Base-by-base conservation (phyloP, 768 basidiomycete species). In the Hypholoma fasciculare region DNA sequence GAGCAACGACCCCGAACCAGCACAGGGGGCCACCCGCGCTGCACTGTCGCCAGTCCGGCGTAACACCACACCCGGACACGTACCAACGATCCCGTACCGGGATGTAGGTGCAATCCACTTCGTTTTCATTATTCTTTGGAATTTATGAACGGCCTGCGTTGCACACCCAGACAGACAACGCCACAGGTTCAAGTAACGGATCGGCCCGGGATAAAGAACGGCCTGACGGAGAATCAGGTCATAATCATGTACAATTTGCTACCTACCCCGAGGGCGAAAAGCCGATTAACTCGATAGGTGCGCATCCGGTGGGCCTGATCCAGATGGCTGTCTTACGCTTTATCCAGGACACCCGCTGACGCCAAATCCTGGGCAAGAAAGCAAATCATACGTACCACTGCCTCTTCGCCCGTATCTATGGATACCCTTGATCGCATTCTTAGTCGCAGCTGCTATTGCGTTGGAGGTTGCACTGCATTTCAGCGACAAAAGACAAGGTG, bases 401-500 rank as follows among this genome's bases (percentile, higher is more conserved):
- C 78, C 82, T 0, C 73, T 84, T 4, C 72, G 76, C 36, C 62
- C 67, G n/a, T 79, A 74, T 69, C 82, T 82, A 60, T 80, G 79
- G 77, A 60, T 78, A 7, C 66, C 78, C 0, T 71, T 82, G 37
- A 71, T 79, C 8, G 20, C 71, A 1, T 58, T 79, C 23, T 65
- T 83, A 56, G 63, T 74, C 3, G 59, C 56, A 12, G 72, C 71
- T 3, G 81, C 80, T 3, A 71, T 81, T 54, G 80, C 69, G 1
- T 64, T 84, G 34, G 80, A 83, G 63, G 64, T 82, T 19, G 79
- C 77, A 0, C 68, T 82, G 19, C 73, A 77, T 61, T 77, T 78
- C 56, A 80, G 75, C 54, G 74, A 78, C 42, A 75, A 76, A 55
- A 74, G 78, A 19, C 74, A 77, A 60, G 82, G 82, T 77, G 46